phyloP scores from a whole-genome alignment of 176 grass and related monocot genomes.

The Ensete ventricosum region DNA sequence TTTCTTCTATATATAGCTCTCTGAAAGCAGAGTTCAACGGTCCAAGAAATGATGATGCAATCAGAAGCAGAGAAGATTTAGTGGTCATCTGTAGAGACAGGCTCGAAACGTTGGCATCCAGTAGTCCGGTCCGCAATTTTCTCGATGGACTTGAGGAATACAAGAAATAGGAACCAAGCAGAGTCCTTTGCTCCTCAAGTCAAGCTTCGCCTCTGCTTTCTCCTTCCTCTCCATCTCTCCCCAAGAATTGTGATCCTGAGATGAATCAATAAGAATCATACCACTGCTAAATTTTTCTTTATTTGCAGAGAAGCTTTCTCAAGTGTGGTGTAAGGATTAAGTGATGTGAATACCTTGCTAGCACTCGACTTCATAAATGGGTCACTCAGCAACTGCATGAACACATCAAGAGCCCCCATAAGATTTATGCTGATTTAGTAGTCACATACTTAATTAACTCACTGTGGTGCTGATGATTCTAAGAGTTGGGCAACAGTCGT shows the following conservation, averaged over 20 bases:
- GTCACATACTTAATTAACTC: too few relatives aligned
- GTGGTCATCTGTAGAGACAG: conserved; percentile 52
- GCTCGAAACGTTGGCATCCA: conserved; percentile 71
- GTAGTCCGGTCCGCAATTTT: conserved; percentile 61
- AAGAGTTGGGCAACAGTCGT: neutral
- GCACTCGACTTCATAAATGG: conserved; percentile 62
- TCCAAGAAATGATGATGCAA: neutral
- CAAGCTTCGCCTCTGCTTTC: conserved; percentile 42
- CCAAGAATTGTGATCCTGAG: conserved; percentile 49
- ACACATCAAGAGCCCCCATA: neutral
- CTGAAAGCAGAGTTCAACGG: too few relatives aligned
- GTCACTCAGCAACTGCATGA: conserved; percentile 78
- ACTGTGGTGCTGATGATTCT: too few relatives aligned
- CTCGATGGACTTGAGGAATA: conserved; percentile 49
- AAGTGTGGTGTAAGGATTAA: neutral
- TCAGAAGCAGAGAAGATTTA: neutral
- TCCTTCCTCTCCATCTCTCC: conserved; percentile 39
- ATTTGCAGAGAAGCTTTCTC: neutral
- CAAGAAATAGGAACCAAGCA: conserved; percentile 83
- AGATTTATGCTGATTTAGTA: too few relatives aligned
- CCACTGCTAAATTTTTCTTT: neutral
- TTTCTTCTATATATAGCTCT: too few relatives aligned
- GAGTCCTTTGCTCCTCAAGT: conserved; percentile 71
- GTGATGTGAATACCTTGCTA: conserved; percentile 34
- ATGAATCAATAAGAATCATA: conserved; percentile 5